Base-by-base conservation (phyloP, 2,329 filamentous ascomycete species). In the Trichoderma asperellum region DNA sequence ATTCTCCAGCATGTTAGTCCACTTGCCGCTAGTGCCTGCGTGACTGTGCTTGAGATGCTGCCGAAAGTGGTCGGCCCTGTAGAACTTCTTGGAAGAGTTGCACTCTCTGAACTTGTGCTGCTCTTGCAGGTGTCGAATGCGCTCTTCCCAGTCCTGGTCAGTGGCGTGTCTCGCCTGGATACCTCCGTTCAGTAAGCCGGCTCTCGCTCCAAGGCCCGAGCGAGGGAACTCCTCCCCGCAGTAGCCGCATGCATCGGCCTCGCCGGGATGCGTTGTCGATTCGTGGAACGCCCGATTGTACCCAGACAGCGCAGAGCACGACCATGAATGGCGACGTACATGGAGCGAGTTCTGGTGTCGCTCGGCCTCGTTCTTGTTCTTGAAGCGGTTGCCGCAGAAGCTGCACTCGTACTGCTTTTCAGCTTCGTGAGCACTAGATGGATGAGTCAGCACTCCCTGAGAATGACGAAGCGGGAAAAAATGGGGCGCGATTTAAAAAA, bases 11-110 rank as follows among this genome's bases (percentile, higher is more conserved):
- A 97, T 94, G 80, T 98, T 98, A 14, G 96, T 99, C 96, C 96
- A 99, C 81, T 98, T 98, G 37, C 96, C 96, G 80, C 94, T 97
- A 0, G 93, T 95, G 43, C 96, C 96, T 47, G 92, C 93, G 81
- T 98, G 96, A 79, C 94, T 97, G 79, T 99, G 96, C 84, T 98
- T 99, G 70, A 99, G 84, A 81, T 99, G 96, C 80, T 99, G 96
- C 70, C 96, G 90, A 85, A 99, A 99, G 79, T 99, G 96, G 79
- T 99, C 96, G 40, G 96, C 96, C 47, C 96, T 89, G 83, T 92
- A 99, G 80, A 99, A 99, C 79, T 98, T 98, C 85, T 99, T 99
- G 74, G 92, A 92, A 76, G 96, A 94, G 79, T 99, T 99, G 86
- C 96, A 99, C 82, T 98, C 96, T 72, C 94, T 89, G 78, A 97